Conservation (phyloP, 75 land plant species). For the Pinus tabuliformis region DNA sequence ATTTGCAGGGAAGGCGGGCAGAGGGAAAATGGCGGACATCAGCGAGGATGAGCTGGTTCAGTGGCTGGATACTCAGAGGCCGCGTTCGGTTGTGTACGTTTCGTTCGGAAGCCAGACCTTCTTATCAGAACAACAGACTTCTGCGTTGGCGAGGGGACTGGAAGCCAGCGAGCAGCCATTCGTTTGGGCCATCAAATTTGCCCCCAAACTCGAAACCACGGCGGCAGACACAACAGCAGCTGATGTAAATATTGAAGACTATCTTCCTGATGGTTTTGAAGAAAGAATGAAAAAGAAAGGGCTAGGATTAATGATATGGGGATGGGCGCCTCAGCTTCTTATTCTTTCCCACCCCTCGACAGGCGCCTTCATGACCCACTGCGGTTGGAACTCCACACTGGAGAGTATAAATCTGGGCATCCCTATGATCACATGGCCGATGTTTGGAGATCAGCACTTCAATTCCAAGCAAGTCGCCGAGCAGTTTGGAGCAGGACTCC, state of each 20-base stretch:
- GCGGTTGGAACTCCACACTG: conserved; percentile 53
- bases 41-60: not conserved
- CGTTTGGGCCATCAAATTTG: conserved; percentile 47
- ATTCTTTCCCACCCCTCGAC: conserved; percentile 38
- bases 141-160: conserved; percentile 42
- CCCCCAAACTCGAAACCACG: conserved; percentile 12
- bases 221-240: conserved; percentile 3
- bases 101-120: conserved; percentile 59
- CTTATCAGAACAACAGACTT: conserved; percentile 30
- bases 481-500: too few relatives aligned
- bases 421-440: conserved; percentile 8
- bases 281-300: conserved; percentile 14
- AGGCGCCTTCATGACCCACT: conserved; percentile 50
- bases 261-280: conserved; percentile 35
- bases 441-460: too few relatives aligned
- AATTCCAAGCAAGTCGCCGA: too few relatives aligned
- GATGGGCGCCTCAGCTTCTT: conserved; percentile 53
- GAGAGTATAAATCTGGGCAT: conserved; percentile 48
- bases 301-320: conserved; percentile 27
- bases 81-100: conserved; percentile 47
- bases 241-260: not conserved
- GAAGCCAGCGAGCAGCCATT: conserved; percentile 33
- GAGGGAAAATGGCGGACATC: not conserved
- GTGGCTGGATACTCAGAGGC: conserved; percentile 38
- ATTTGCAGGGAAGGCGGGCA: not conserved